These are phyloP conservation scores for Camellia oleifera DNA, from an alignment of 179 eudicot species.

Conservation along the genomic window DNA sequence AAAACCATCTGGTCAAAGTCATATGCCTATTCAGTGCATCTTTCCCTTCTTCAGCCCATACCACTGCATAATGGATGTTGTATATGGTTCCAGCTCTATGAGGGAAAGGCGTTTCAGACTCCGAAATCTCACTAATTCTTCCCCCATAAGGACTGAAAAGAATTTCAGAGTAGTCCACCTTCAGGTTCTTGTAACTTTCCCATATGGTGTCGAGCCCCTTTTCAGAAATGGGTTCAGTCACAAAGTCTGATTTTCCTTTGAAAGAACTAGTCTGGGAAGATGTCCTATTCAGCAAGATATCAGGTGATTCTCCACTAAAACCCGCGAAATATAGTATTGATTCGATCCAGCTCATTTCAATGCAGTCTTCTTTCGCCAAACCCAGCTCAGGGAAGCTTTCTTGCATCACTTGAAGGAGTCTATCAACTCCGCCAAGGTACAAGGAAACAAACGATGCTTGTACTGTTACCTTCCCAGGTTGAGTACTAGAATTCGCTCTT, in stretches of 20 bases:
- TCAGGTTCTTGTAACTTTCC: background rate
- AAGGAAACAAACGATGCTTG: conserved; percentile 11
- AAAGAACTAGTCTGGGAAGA: background rate
- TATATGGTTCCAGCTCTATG: conserved; percentile 32
- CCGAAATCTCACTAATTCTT: background rate
- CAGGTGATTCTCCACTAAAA: background rate
- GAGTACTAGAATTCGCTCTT: background rate
- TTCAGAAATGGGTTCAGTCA: conserved; percentile 3
- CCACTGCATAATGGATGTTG: conserved; percentile 39
- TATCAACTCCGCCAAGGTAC: conserved; percentile 17
- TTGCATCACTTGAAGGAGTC: conserved; percentile 16
- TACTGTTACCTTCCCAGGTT: background rate
- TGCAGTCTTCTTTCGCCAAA: conserved; percentile 4
- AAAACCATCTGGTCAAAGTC: background rate
- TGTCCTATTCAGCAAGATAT: conserved; percentile 5
- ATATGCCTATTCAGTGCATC: background rate
- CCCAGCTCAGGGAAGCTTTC: conserved; percentile 19
- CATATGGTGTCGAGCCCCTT: conserved; percentile 15
- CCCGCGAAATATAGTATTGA: conserved; percentile 3
- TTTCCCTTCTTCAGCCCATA: conserved; percentile 33
- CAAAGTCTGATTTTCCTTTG: conserved; percentile 11
- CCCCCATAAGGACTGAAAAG: conserved; percentile 8
- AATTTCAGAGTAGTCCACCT: background rate
- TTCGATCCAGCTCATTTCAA: conserved; percentile 18
- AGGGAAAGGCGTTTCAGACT: background rate